Conservation (phyloP, 495 filamentous ascomycete genomes). For the Neurospora tetrasperma region DNA sequence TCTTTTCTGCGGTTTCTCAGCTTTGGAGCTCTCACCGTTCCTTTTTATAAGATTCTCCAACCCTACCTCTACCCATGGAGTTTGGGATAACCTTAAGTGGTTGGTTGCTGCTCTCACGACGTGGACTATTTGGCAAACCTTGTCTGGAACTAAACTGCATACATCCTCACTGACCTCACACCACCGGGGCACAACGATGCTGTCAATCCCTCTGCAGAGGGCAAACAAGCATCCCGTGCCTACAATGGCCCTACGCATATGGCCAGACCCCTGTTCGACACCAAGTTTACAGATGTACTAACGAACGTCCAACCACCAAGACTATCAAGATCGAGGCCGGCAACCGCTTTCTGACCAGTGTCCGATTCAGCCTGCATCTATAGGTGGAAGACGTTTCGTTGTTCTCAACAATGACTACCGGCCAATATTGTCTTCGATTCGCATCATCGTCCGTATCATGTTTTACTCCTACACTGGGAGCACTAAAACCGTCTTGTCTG, state of each 20-base stretch:
- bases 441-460: background rate
- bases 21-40: background rate
- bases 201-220: background rate
- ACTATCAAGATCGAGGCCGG: background rate
- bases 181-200: background rate
- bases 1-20: background rate
- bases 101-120: background rate
- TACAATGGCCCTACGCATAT: background rate
- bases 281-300: background rate
- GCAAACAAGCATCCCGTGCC: background rate
- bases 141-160: background rate
- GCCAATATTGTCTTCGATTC: background rate
- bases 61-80: background rate
- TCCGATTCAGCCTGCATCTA: background rate
- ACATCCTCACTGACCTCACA: background rate
- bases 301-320: background rate
- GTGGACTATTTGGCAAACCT: background rate
- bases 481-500: slow-evolving; percentile 8
- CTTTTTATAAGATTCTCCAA: background rate
- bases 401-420: background rate
- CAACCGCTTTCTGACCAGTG: background rate
- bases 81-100: background rate
- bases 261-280: background rate
- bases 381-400: background rate
- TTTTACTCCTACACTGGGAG: background rate